A percentile compares a stretch with the other conserved stretches of the same genome.
These are phyloP conservation scores for Hyaloscypha bicolor DNA, from an alignment of 495 filamentous ascomycete genomes.

Conservation along the genomic window DNA sequence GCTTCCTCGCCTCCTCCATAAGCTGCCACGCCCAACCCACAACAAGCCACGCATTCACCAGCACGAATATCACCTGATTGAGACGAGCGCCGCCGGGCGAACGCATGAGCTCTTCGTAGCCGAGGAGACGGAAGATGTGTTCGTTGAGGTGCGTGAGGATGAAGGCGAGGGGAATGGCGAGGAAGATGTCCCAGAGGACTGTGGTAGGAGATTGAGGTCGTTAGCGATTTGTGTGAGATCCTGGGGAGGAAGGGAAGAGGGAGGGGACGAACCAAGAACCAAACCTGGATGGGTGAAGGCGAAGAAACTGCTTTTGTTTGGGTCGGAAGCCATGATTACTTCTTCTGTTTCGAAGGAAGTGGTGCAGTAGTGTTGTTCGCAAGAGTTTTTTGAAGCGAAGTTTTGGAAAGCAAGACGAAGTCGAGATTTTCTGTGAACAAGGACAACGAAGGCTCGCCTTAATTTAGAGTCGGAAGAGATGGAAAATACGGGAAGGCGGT, in stretches of 20 bases:
- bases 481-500: not conserved
- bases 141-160: slow-evolving; percentile 2
- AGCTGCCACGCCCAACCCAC: slow-evolving; percentile 11
- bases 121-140: not conserved
- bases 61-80: not conserved
- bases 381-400: not conserved
- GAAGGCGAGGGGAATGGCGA: slow-evolving; percentile 11
- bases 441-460: not conserved
- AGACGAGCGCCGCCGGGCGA: slow-evolving; percentile 1
- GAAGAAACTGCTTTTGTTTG: not conserved
- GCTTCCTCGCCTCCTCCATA: not conserved
- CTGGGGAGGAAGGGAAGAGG: not conserved
- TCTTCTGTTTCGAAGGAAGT: not conserved
- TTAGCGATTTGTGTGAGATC: not conserved
- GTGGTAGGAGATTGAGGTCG: not conserved
- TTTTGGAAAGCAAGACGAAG: not conserved
- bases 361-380: not conserved
- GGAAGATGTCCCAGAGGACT: slow-evolving; percentile 8
- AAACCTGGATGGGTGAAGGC: slow-evolving; percentile 6
- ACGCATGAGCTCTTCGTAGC: slow-evolving; percentile 18
- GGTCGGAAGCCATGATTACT: not conserved
- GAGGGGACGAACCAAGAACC: slow-evolving; percentile 9
- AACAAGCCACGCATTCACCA: slow-evolving; percentile 5
- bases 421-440: not conserved
- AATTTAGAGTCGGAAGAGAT: not conserved